A percentile compares a stretch with the other conserved stretches of the same genome.
These are phyloP conservation scores for Punctularia strigosozonata DNA, from an alignment of 768 basidiomycete species.

Conservation along the genomic window DNA sequence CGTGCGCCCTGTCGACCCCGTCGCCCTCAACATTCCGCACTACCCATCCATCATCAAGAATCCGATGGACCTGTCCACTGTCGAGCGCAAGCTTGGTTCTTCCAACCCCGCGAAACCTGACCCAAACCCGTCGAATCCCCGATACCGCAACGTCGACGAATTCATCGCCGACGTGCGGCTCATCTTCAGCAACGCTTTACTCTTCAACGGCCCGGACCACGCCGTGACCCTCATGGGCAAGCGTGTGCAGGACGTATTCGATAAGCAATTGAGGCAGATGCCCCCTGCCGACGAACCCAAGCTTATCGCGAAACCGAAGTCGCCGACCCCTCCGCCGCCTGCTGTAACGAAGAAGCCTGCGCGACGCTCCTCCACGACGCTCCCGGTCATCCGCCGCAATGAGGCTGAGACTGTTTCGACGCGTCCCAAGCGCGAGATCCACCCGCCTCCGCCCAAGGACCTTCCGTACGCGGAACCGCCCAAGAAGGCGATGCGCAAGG, in stretches of 20 bases:
- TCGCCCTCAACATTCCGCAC: conserved; percentile 77
- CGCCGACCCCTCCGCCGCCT: conserved; percentile 27
- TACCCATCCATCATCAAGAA: conserved; percentile 78
- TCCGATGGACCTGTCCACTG: conserved; percentile 91
- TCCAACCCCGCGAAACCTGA: conserved; percentile 77
- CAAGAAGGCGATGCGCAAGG: conserved; percentile 55
- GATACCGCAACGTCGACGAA: conserved; percentile 67
- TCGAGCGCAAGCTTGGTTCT: conserved; percentile 76
- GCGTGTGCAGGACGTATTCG: conserved; percentile 73
- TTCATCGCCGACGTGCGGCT: conserved; percentile 79
- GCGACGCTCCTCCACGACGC: conserved; percentile 69
- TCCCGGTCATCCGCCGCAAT: conserved; percentile 75
- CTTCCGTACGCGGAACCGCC: conserved; percentile 70
- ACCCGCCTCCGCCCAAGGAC: conserved; percentile 90
- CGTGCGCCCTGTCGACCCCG: conserved; percentile 76
- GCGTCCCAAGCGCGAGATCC: conserved; percentile 97
- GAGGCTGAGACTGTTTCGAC: conserved; percentile 42
- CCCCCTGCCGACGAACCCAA: conserved; percentile 58
- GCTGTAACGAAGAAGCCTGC: conserved; percentile 32
- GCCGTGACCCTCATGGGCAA: conserved; percentile 68
- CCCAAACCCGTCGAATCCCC: conserved; percentile 54
- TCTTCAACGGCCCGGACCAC: conserved; percentile 93
- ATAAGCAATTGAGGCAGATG: conserved; percentile 78
- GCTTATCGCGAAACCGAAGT: conserved; percentile 30
- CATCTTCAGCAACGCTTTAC: conserved; percentile 78